Conservation (phyloP, 371 early-diverging fungal species). For the Batkoa obscura region DNA sequence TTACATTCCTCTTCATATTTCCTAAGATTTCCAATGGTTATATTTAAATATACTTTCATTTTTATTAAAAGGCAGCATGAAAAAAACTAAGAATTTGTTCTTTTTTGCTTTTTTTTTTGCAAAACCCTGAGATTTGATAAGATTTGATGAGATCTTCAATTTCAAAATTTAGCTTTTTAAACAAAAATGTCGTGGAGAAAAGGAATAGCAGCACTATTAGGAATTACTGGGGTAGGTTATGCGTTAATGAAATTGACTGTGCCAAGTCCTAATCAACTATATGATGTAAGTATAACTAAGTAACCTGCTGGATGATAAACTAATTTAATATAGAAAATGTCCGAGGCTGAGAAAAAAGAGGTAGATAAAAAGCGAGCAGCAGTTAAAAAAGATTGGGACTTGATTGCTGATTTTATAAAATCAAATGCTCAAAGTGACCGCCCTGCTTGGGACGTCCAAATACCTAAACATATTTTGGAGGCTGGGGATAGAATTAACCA, state of each 20-base stretch:
- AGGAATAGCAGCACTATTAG: neutral
- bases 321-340: neutral
- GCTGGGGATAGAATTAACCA: neutral
- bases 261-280: neutral
- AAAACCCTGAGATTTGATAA: no score
- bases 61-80: no score
- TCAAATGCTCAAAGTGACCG: neutral
- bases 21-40: constrained; percentile 1
- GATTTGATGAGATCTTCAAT: no score
- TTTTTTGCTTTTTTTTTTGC: no score
- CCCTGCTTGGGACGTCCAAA: constrained; percentile 5
- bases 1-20: neutral
- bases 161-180: no score
- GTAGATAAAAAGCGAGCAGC: neutral
- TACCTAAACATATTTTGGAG: constrained; percentile 2
- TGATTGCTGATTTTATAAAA: constrained; percentile 3
- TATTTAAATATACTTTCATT: constrained; percentile 5
- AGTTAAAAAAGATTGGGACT: neutral
- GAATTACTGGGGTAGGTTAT: neutral
- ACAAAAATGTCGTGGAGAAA: neutral
- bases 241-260: neutral
- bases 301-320: neutral
- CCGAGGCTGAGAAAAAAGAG: neutral
- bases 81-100: no score
- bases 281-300: neutral